Percentiles rank a stretch among this genome's conserved stretches.
These are phyloP conservation scores for Penicillium verrucosum DNA, from an alignment of 2,329 filamentous ascomycete genomes.

Conservation along the genomic window DNA sequence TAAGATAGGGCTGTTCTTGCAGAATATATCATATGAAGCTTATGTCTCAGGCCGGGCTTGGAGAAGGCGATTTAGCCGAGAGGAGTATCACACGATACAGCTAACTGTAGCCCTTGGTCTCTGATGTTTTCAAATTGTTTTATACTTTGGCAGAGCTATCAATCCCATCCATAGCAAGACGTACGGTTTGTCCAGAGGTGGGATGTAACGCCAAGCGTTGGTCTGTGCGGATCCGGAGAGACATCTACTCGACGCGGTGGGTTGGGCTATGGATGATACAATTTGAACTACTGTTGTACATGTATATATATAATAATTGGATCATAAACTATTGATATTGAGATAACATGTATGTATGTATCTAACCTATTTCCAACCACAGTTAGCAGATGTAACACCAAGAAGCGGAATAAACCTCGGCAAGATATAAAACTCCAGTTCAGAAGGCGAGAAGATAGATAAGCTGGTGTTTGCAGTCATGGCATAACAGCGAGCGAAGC, in stretches of 20 bases:
- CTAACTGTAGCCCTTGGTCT: background rate
- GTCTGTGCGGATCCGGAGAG: conserved; percentile 26
- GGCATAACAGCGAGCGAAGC: conserved; percentile 32
- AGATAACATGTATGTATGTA: conserved; percentile 5
- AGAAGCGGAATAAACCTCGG: background rate
- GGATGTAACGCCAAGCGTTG: conserved; percentile 36
- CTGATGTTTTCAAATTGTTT: background rate
- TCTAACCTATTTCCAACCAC: background rate
- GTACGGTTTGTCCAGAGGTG: conserved; percentile 4
- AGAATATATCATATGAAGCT: conserved; percentile 1
- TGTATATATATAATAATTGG: background rate
- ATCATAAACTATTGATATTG: background rate
- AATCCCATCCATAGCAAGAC: background rate
- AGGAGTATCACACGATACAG: background rate
- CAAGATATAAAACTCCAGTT: conserved; percentile 28
- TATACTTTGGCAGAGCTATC: background rate
- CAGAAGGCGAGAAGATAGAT: conserved; percentile 63
- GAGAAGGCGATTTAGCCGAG: background rate
- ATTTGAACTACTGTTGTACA: background rate
- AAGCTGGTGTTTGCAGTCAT: conserved; percentile 63
- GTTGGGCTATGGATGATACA: background rate
- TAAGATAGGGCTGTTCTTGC: background rate
- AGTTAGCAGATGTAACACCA: conserved; percentile 10
- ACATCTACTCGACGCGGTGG: background rate
- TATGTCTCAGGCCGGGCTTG: background rate